Evolutionary conservation across 2,329 filamentous ascomycete genomes (phyloP).

Genomic region (Trichoderma atroviride): DNA sequence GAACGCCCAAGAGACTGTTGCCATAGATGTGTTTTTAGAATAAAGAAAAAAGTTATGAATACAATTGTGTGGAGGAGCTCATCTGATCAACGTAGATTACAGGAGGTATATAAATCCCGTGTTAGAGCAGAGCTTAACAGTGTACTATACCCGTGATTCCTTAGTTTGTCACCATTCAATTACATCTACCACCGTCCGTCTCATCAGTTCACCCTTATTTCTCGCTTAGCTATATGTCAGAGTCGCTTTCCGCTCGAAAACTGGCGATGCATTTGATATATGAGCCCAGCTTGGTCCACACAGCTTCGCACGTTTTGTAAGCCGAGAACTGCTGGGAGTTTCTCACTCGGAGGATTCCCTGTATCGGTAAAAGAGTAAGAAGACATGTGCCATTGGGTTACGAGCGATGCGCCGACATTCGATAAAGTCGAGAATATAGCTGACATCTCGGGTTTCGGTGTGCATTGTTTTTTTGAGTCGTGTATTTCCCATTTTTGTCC

Average conservation of each 20-base stretch:
- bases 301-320: not conserved
- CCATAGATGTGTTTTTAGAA: slow-evolving; percentile 43
- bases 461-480: not conserved
- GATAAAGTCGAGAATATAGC: not conserved
- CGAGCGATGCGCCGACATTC: not conserved
- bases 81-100: not conserved
- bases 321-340: not conserved
- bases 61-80: not conserved
- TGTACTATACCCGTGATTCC: not conserved
- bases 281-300: not conserved
- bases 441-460: not conserved
- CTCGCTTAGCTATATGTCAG: not conserved
- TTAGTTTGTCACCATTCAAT: not conserved
- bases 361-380: not conserved
- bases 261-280: not conserved
- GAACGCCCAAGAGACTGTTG: slow-evolving; percentile 61
- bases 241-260: not conserved
- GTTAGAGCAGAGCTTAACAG: not conserved
- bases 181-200: not conserved
- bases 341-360: not conserved
- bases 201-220: not conserved
- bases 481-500: not conserved
- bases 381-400: not conserved
- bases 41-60: not conserved
- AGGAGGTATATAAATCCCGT: not conserved